Conservation (phyloP, 352 stramenopile species). For the Pseudoperonospora humuli region DNA sequence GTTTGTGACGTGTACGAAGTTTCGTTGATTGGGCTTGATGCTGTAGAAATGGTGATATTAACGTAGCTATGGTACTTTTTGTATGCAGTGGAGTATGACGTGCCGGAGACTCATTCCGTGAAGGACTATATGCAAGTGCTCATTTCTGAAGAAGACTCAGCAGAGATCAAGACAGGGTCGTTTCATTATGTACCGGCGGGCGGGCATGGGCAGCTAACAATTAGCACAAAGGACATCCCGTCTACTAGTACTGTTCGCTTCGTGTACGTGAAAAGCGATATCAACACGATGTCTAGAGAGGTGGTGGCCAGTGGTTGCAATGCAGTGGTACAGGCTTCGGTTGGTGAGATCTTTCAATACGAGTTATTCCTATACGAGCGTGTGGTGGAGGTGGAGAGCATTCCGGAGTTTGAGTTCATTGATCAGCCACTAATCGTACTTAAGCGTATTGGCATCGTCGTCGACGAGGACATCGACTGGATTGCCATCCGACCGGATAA, state of each 20-base stretch:
- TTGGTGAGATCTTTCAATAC: slow-evolving; percentile 86
- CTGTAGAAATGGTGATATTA: not conserved
- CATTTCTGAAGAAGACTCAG: slow-evolving; percentile 61
- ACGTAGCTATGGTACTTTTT: not conserved
- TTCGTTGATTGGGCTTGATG: not conserved
- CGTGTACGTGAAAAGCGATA: slow-evolving; percentile 83
- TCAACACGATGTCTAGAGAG: slow-evolving; percentile 76
- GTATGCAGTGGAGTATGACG: slow-evolving; percentile 64
- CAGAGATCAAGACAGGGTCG: slow-evolving; percentile 66
- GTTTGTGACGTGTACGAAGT: slow-evolving; percentile 59
- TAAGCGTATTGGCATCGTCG: slow-evolving; percentile 78
- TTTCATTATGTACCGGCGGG: slow-evolving; percentile 67
- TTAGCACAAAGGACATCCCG: slow-evolving; percentile 64
- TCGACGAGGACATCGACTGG: slow-evolving; percentile 75
- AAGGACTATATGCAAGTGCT: slow-evolving; percentile 86
- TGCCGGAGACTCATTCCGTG: slow-evolving; percentile 68
- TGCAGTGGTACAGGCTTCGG: slow-evolving; percentile 70
- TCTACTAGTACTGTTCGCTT: slow-evolving; percentile 68
- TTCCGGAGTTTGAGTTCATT: slow-evolving; percentile 81
- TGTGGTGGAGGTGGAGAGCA: slow-evolving; percentile 83
- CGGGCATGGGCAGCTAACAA: slow-evolving; percentile 61
- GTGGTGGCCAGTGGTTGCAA: slow-evolving; percentile 85
- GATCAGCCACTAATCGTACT: slow-evolving; percentile 81
- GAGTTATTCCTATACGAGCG: slow-evolving; percentile 83
- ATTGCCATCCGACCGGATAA: slow-evolving; percentile 70